Base-by-base conservation (phyloP, 495 filamentous ascomycete genomes). In the Aspergillus affinis region DNA sequence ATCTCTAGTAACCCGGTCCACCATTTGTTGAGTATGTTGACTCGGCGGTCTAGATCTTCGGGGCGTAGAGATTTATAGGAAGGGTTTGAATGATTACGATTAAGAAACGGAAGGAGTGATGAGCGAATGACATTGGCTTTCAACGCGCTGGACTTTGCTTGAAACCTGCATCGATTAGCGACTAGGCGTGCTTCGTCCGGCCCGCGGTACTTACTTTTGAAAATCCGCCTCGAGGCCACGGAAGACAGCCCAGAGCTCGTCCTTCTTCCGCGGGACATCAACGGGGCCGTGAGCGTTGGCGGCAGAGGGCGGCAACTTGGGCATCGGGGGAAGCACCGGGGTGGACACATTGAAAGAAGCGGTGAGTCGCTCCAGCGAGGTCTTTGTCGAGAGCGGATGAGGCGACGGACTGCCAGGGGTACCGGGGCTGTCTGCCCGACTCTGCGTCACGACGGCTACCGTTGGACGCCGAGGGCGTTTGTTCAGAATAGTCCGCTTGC, bases 1-100 rank as follows among this genome's bases (percentile, higher is more conserved):
- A 97, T 86, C 58, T 93, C 91, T 48, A 98, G 74, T 49, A 98
- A 81, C 8, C 88, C 93, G 44, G 84, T 90, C 94, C 94, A 98
- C 94, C 94, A 98, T 69, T 91, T 94, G 66, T 96, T 92, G 47
- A 98, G 77, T 41, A 95, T 89, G 44, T 86, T 86, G 5, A 90
- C 83, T 57, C 94, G 81, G 41, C 90, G 84, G 60, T 98, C 94
- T 47, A 98, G 72, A 69, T 97, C 92, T 78, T 97, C 94, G 6
- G 91, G 81, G 30, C 84, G 76, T 26, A 93, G 71, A 51, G 80
- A 81, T 62, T 78, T 81, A 61, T 85, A 88, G 5, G 90, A 92
- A 2, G 84, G 74, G 64, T 94, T 88, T n/a, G 83, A 71, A 48
- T 84, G 82, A 63, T 92, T 85, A 51, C 83, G 87, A 54, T 83